Conservation (phyloP, 2,329 filamentous ascomycete species). For the Exophiala xenobiotica region DNA sequence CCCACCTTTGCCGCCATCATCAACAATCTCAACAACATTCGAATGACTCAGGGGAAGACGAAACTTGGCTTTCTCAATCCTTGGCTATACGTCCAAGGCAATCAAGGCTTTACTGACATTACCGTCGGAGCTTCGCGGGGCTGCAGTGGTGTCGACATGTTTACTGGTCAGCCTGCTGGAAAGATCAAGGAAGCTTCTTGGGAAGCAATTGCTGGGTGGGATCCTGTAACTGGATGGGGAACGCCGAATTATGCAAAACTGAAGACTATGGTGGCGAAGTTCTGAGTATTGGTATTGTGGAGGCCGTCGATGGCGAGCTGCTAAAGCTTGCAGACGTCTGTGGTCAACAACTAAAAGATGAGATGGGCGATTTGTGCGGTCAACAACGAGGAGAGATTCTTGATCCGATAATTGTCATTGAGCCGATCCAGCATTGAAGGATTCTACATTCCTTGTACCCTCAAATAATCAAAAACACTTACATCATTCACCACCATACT, state of each 20-base stretch:
- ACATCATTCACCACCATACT: slow-evolving; percentile 35
- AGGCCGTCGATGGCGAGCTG: too few species aligned
- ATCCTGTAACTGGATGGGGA: slow-evolving; percentile 48
- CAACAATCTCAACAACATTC: slow-evolving; percentile 63
- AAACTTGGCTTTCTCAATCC: slow-evolving; percentile 62
- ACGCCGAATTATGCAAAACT: slow-evolving; percentile 20
- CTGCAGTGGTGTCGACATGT: slow-evolving; percentile 43
- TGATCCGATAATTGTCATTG: too few species aligned
- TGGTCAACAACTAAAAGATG: too few species aligned
- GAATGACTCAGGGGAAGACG: slow-evolving; percentile 55
- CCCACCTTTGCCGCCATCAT: slow-evolving; percentile 65
- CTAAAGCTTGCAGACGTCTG: too few species aligned
- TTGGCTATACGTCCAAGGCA: slow-evolving; percentile 54
- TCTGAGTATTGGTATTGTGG: too few species aligned
- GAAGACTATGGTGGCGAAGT: not conserved
- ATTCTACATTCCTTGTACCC: too few species aligned
- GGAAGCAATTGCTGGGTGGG: slow-evolving; percentile 53
- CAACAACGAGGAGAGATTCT: too few species aligned
- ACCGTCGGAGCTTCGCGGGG: slow-evolving; percentile 48
- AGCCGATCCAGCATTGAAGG: too few species aligned
- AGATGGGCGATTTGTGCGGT: too few species aligned
- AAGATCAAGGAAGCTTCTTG: slow-evolving; percentile 48
- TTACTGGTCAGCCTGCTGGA: slow-evolving; percentile 39
- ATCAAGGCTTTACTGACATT: slow-evolving; percentile 50
- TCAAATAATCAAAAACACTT: not conserved